These are phyloP conservation scores for Wickerhamiella azyma DNA, from an alignment of 805 yeast genomes.

Conservation along the genomic window DNA sequence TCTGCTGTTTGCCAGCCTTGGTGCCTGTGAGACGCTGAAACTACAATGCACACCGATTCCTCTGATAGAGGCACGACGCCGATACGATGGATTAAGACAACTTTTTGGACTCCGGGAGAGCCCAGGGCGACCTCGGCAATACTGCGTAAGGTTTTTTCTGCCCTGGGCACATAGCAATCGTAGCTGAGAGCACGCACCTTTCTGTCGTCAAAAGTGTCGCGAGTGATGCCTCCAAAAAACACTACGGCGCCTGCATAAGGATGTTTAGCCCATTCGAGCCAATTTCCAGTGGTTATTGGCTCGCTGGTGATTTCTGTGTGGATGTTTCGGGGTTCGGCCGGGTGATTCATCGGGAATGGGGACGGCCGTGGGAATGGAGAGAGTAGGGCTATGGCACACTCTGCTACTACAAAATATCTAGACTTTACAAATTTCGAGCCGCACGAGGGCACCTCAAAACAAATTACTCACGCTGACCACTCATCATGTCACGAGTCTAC, in stretches of 20 bases:
- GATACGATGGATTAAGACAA: slow-evolving; percentile 33
- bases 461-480: not conserved
- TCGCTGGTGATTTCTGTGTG: slow-evolving; percentile 10
- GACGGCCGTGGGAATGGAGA: no score
- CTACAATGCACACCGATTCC: slow-evolving; percentile 34
- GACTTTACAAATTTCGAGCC: no score
- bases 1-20: slow-evolving; percentile 37
- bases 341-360: not conserved
- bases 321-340: no score
- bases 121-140: slow-evolving; percentile 27
- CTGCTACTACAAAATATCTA: no score
- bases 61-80: slow-evolving; percentile 37
- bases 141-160: slow-evolving; percentile 26
- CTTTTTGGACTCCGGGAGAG: slow-evolving; percentile 24
- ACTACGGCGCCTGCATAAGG: slow-evolving; percentile 37
- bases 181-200: slow-evolving; percentile 31
- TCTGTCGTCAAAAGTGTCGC: slow-evolving; percentile 32
- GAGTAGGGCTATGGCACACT: no score
- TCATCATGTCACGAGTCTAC: slow-evolving; percentile 24
- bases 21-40: slow-evolving; percentile 34
- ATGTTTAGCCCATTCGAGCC: slow-evolving; percentile 30
- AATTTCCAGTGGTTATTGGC: slow-evolving; percentile 12
- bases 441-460: not conserved
- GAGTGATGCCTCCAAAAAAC: slow-evolving; percentile 38
- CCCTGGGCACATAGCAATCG: slow-evolving; percentile 34